Base-by-base conservation (phyloP, 352 stramenopile genomes). In the Phytophthora fragariae region DNA sequence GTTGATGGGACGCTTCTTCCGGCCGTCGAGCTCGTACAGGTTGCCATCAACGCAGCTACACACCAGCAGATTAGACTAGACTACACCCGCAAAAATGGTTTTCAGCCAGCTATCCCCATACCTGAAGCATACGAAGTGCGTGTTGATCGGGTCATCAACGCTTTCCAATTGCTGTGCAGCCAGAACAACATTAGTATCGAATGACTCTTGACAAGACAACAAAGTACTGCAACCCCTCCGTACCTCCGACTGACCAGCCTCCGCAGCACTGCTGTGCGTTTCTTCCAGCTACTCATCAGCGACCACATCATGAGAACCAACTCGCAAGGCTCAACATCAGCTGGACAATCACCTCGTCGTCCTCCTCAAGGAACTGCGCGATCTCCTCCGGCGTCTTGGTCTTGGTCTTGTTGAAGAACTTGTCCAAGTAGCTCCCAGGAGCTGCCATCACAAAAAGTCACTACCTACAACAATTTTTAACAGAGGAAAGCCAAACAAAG, bases 121-220 rank as follows among this genome's bases (percentile, higher is more conserved):
- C 76, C 95, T 97, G 75, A 99, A 98, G 72, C 93, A 98, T 33
- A 99, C 85, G 62, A 99, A 99, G 79, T 99, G 97, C n/a, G 96
- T 99, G 69, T 98, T 89, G 71, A 99, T 91, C 8, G 93, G 86
- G 58, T 99, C 96, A 39, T 98, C 88, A 17, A 98, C 82, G 55
- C 85, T 83, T 47, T 95, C 88, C 57, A 98, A 73, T 90, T 97
- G 90, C 89, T 96, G 57, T 41, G 60, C 19, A 63, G 19, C 1
- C 14, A 52, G 6, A 15, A 8, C 21, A 44, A 58, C 15, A 7
- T 54, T 2, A 39, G n/a, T 21, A 24, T 14, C 31, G 8, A 37
- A 62, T 44, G 44, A 24, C 44, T 24, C 44, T 21, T 15, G 9
- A 21, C 33, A 41, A 49, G 5, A 31, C 50, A 41, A 47, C 5